Evolutionary conservation across 2,329 filamentous ascomycete genomes (phyloP).

Genomic region (Fusarium equiseti): DNA sequence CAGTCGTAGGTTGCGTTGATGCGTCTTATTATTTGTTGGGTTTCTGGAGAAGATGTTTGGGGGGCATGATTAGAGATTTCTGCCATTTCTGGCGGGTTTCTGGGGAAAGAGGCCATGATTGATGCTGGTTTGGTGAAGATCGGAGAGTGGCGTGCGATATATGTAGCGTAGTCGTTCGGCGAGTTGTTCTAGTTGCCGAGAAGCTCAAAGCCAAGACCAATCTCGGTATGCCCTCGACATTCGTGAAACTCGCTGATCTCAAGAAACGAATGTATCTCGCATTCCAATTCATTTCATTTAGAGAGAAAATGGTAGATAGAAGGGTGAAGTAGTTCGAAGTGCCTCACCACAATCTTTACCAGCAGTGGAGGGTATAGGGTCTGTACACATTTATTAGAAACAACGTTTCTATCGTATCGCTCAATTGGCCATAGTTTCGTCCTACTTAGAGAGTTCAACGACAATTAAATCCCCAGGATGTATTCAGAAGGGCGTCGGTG

Average conservation of each 20-base stretch:
- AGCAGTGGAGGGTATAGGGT: too few species aligned
- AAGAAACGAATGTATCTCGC: too few species aligned
- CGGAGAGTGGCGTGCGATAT: background rate
- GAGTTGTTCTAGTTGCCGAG: conserved; percentile 2
- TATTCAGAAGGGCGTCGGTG: background rate
- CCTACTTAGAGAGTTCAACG: background rate
- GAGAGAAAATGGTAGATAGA: too few species aligned
- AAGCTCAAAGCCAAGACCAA: background rate
- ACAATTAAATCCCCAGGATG: too few species aligned
- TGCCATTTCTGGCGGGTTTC: conserved; percentile 2
- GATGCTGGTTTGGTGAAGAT: background rate
- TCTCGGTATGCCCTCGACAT: background rate
- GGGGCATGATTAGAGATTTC: accelerated
- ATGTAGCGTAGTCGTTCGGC: background rate
- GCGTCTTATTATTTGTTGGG: conserved; percentile 18
- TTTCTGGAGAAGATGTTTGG: background rate
- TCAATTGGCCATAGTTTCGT: background rate
- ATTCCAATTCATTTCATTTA: too few species aligned
- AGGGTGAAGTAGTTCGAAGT: background rate
- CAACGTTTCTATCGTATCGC: background rate
- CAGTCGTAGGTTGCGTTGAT: conserved; percentile 37
- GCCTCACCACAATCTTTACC: too few species aligned
- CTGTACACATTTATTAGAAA: background rate
- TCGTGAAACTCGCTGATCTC: too few species aligned
- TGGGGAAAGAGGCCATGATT: background rate